phyloP scores from a whole-genome alignment of 2,329 filamentous ascomycete genomes.

The Penicillium sp. region DNA sequence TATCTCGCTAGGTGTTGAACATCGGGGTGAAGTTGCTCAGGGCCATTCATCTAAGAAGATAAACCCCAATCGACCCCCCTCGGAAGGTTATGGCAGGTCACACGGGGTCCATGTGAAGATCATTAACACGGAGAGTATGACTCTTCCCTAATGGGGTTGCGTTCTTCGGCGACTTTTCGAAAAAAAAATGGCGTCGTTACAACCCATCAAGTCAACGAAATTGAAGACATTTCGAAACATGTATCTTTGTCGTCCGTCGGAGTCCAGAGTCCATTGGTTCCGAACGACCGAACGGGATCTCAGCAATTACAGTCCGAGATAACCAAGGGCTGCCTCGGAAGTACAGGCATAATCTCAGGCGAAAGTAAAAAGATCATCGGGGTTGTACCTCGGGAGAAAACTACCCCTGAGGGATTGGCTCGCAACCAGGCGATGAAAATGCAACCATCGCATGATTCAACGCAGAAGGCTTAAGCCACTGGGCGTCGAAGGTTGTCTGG shows the following conservation, averaged over 20 bases:
- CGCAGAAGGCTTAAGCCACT: not conserved
- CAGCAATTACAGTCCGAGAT: not conserved
- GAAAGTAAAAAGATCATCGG: not conserved
- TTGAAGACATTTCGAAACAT: not conserved
- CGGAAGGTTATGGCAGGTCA: conserved; percentile 1
- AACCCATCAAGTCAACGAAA: not conserved
- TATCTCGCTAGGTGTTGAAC: not conserved
- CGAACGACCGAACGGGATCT: not conserved
- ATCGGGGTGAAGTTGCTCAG: not conserved
- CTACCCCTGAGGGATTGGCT: not conserved
- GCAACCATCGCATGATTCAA: not conserved
- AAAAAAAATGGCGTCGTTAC: not conserved
- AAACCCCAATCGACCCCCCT: not conserved
- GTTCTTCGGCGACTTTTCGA: conserved; percentile 1
- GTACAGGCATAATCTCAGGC: not conserved
- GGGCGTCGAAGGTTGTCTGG: not conserved
- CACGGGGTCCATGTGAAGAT: not conserved
- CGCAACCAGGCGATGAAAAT: not conserved
- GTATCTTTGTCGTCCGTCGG: not conserved
- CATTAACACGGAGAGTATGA: conserved; percentile 1
- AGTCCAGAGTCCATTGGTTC: not conserved
- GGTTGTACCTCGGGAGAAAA: not conserved
- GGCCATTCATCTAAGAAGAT: not conserved
- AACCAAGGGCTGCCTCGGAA: not conserved
- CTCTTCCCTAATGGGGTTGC: not conserved